Conservation (phyloP, 2,329 filamentous ascomycete species). For the Microdochium bolleyi region DNA sequence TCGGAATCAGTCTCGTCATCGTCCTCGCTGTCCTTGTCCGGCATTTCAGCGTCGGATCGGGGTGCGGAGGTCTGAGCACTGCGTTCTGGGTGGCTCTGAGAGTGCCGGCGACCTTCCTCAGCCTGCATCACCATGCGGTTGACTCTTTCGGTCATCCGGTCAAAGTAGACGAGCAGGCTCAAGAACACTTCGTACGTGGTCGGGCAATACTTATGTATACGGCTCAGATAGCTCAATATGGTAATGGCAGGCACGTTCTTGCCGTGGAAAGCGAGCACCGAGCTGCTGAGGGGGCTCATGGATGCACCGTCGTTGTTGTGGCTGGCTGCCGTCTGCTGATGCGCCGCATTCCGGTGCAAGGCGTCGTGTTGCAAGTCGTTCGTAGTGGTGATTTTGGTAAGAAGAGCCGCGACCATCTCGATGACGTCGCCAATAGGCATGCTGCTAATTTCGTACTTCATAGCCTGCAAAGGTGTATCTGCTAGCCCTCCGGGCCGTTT, state of each 20-base stretch:
- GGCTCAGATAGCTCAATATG: constrained; percentile 87
- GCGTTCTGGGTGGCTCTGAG: constrained; percentile 18
- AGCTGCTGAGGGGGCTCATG: constrained; percentile 50
- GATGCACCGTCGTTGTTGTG: constrained; percentile 42
- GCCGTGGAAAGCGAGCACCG: constrained; percentile 89
- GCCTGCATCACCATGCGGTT: constrained; percentile 71
- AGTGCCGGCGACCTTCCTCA: constrained; percentile 40
- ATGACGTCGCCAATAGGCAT: constrained; percentile 98
- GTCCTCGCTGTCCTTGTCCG: constrained; percentile 21
- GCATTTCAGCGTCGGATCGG: constrained; percentile 25
- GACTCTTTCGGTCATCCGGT: constrained; percentile 95
- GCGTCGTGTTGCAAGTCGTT: constrained; percentile 94
- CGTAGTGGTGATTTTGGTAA: constrained; percentile 95
- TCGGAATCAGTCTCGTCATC: constrained; percentile 41
- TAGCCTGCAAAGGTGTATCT: constrained; percentile 43
- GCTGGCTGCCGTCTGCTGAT: constrained; percentile 43
- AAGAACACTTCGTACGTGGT: constrained; percentile 98
- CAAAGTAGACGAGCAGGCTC: constrained; percentile 92
- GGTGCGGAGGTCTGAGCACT: background rate
- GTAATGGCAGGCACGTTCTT: constrained; percentile 98
- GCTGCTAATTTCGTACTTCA: constrained; percentile 86
- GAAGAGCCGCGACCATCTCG: constrained; percentile 93
- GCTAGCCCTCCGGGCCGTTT: constrained; percentile 39
- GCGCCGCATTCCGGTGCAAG: constrained; percentile 63
- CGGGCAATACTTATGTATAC: constrained; percentile 98